phyloP scores from a whole-genome alignment of 768 basidiomycete species.

The Phlebiopsis gigantea region DNA sequence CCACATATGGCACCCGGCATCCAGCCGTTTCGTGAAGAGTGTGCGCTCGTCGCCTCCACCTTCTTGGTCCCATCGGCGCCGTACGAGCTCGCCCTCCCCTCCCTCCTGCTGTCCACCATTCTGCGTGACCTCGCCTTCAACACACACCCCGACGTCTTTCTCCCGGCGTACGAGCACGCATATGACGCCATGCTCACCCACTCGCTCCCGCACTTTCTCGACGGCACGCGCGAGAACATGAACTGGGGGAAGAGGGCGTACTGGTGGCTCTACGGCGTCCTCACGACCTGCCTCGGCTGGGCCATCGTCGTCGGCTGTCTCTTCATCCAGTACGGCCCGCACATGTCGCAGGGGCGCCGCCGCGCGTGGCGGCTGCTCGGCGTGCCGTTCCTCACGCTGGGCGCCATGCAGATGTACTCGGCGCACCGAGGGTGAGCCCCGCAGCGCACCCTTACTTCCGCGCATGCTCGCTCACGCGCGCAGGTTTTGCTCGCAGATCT shows the following conservation, averaged over 20 bases:
- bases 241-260: slow-evolving; percentile 32
- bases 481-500: slow-evolving; percentile 32
- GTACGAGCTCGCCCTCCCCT: slow-evolving; percentile 16
- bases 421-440: slow-evolving; percentile 28
- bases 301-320: slow-evolving; percentile 23
- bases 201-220: slow-evolving; percentile 31
- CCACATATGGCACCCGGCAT: not conserved
- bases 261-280: slow-evolving; percentile 28
- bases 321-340: slow-evolving; percentile 6
- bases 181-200: slow-evolving; percentile 27
- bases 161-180: slow-evolving; percentile 30
- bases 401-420: slow-evolving; percentile 29
- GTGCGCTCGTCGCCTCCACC: slow-evolving; percentile 19
- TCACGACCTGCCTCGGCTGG: slow-evolving; percentile 20
- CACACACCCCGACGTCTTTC: slow-evolving; percentile 34
- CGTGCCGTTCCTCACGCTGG: slow-evolving; percentile 25
- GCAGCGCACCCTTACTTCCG: not conserved
- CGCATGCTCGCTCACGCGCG: no score
- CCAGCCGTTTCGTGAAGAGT: slow-evolving; percentile 24
- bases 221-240: slow-evolving; percentile 23
- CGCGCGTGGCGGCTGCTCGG: slow-evolving; percentile 30
- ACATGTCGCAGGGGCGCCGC: slow-evolving; percentile 7
- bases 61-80: slow-evolving; percentile 18
- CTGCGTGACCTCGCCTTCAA: slow-evolving; percentile 25
- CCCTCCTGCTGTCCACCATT: slow-evolving; percentile 23